These are phyloP conservation scores for Hyaloscypha variabilis DNA, from an alignment of 495 filamentous ascomycete genomes.

Conservation along the genomic window DNA sequence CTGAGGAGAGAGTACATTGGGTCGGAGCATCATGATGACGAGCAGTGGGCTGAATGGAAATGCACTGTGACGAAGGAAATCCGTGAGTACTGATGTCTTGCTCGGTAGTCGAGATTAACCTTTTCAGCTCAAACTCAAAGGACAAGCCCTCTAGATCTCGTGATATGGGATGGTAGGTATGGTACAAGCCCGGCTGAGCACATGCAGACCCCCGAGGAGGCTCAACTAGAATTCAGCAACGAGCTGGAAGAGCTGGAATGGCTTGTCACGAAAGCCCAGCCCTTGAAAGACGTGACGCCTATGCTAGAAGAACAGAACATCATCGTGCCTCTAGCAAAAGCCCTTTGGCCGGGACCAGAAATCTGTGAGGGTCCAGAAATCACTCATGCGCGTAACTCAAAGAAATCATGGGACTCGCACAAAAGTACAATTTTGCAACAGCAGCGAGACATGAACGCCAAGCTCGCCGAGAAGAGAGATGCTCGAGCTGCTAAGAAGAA, in stretches of 20 bases:
- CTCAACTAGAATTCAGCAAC: slow-evolving; percentile 10
- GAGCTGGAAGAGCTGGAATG: slow-evolving; percentile 23
- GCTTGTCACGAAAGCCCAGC: slow-evolving; percentile 1
- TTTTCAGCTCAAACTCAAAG: background rate
- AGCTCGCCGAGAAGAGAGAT: background rate
- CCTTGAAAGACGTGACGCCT: background rate
- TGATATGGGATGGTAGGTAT: background rate
- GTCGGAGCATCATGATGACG: slow-evolving; percentile 21
- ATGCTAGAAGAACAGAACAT: background rate
- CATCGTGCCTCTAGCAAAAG: background rate
- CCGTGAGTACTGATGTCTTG: background rate
- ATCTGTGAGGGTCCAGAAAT: background rate
- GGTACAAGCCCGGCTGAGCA: background rate
- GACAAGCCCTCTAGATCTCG: background rate
- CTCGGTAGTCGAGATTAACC: background rate
- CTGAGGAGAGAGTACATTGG: slow-evolving; percentile 18
- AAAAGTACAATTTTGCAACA: background rate
- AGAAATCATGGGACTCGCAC: background rate
- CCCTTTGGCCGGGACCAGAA: background rate
- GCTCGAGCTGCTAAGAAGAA: background rate
- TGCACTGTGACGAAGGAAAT: background rate
- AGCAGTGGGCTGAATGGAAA: slow-evolving; percentile 23
- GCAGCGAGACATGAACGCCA: background rate
- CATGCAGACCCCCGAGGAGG: background rate
- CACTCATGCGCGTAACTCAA: background rate